Evolutionary conservation across 176 grass and related monocot species (phyloP), one percentile per base, ranked within the genome.

Genomic region (Oryza meridionalis): DNA sequence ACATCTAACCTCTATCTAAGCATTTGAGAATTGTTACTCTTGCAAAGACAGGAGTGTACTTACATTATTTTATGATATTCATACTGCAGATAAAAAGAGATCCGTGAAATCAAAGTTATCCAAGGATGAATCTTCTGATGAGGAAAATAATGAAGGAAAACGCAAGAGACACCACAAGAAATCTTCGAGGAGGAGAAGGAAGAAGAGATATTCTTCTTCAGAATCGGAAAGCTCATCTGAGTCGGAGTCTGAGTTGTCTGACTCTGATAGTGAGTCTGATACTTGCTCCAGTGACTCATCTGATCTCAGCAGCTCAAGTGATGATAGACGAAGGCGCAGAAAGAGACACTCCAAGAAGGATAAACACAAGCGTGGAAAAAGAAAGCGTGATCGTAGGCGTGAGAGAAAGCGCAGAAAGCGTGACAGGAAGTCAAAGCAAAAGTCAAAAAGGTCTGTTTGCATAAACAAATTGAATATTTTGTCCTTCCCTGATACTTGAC

Each of bases 291-390:
- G 90, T 46, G 88, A 91, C 21, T 82, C 78, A 25, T 94, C 97
- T 58, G 93, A 94, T 84, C 47, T 94, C 70, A 99, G 97, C 73
- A 95, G 91, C 62, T 99, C 97, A 89, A 96, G 93, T 86, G 91
- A 94, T 86, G 97, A 96, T 43, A 76, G 90, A 62, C 89, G 89
- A 71, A 92, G 72, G 78, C 87, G 63, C 33, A 87, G 71, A 81
- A 99, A 86, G 90, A 95, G 82, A 65, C 82, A 84, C 53, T 90
- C 85, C 1, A 99, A 80, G 76, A 91, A 77, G 84, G 90, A 90
- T 37, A 98, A 99, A 70, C 74, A 75, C 66, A 99, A 94, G 86
- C 91, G 76, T 69, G 76, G 81, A 72, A 96, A 82, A 87, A 86
- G 97, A 85, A 96, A 89, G 83, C 92, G 86, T 53, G 97, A 96